phyloP scores from a whole-genome alignment of 2,329 filamentous ascomycete species.

The Hymenoscyphus infarciens region DNA sequence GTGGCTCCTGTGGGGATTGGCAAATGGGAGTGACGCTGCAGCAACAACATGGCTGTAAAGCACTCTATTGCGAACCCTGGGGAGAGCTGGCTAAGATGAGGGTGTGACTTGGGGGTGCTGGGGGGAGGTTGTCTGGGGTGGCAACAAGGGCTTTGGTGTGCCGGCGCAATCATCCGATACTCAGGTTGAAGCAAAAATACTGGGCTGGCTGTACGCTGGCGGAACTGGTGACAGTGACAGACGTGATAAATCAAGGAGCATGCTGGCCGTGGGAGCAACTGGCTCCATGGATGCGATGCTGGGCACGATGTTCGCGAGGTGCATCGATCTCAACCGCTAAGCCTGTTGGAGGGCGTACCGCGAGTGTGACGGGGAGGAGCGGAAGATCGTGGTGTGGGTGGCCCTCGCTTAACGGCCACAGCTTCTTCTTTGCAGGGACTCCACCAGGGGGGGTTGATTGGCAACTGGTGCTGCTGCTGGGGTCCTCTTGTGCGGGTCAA shows the following conservation, averaged over 20 bases:
- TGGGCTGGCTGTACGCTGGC: constrained; percentile 22
- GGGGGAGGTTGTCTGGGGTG: constrained; percentile 9
- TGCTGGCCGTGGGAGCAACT: background rate
- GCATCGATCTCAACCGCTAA: constrained; percentile 31
- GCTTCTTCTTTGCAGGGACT: constrained; percentile 1
- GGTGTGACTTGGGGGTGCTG: constrained; percentile 27
- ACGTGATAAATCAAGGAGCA: constrained; percentile 2
- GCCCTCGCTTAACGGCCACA: constrained; percentile 1
- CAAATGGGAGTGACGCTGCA: constrained; percentile 30
- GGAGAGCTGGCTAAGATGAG: constrained; percentile 32
- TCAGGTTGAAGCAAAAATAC: constrained; percentile 30
- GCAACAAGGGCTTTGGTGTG: constrained; percentile 17
- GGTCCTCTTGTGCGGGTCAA: constrained; percentile 26
- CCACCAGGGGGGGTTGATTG: constrained; percentile 27
- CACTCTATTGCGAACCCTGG: constrained; percentile 31
- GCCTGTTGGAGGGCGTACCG: constrained; percentile 24
- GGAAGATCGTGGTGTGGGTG: constrained; percentile 30
- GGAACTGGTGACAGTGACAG: constrained; percentile 15
- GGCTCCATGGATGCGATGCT: background rate
- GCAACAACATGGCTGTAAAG: constrained; percentile 23
- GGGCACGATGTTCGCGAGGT: constrained; percentile 25
- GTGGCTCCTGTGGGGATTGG: constrained; percentile 22
- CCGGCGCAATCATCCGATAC: constrained; percentile 35
- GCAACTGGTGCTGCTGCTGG: constrained; percentile 22
- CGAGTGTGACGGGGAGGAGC: constrained; percentile 26